Evolutionary conservation across 108 stramenopile species (phyloP).

Genomic region (Discostella stelligeroides): DNA sequence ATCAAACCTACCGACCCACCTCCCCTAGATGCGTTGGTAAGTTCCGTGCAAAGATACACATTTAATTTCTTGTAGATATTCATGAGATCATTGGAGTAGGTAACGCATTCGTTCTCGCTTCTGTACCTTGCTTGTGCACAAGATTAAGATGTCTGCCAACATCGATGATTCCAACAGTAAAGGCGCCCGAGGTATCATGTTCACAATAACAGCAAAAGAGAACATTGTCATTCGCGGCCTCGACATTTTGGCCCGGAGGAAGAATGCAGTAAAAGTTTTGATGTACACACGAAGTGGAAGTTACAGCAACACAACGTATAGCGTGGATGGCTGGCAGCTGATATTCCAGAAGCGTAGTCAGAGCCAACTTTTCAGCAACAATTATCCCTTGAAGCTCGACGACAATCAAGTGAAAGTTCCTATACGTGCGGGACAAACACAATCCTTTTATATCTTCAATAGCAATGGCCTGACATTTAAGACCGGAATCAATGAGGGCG

Average conservation of each 20-base stretch:
- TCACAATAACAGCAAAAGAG: not conserved
- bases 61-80: too few species aligned
- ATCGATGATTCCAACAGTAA: too few species aligned
- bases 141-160: too few species aligned
- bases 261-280: not conserved
- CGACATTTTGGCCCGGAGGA: not conserved
- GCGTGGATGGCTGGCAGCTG: not conserved
- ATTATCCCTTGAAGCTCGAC: not conserved
- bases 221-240: not conserved
- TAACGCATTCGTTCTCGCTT: too few species aligned
- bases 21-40: too few species aligned
- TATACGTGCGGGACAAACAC: not conserved
- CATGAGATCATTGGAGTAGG: too few species aligned
- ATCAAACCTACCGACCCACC: conserved; percentile 2
- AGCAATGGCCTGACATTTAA: not conserved
- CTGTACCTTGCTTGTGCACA: too few species aligned
- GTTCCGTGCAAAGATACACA: too few species aligned
- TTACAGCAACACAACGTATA: not conserved
- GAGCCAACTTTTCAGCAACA: not conserved
- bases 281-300: not conserved
- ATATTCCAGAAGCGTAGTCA: not conserved
- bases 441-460: conserved; percentile 11
- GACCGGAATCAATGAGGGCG: not conserved
- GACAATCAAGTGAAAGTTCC: not conserved
- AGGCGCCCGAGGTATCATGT: not conserved